Conservation (phyloP, 2,329 filamentous ascomycete genomes). For the Phialocephala subalpina region DNA sequence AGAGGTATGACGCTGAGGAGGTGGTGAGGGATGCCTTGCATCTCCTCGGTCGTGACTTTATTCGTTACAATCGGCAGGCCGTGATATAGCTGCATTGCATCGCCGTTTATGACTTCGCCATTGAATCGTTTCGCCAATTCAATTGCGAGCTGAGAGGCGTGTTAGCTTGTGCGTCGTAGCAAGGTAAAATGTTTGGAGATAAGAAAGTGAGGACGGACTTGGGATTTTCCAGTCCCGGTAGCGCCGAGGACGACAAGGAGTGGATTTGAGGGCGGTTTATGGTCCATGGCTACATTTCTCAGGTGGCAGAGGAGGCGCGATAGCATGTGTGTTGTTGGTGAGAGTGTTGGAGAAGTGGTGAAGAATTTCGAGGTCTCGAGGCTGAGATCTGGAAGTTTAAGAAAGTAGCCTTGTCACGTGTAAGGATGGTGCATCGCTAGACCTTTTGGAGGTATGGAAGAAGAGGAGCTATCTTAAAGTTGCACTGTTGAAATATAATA, state of each 20-base stretch:
- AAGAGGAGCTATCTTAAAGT: too few relatives aligned
- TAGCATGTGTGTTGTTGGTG: constrained; percentile 28
- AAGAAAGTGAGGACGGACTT: constrained; percentile 60
- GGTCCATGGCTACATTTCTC: constrained; percentile 34
- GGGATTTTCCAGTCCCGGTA: constrained; percentile 92
- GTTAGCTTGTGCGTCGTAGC: not conserved
- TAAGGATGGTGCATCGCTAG: not conserved
- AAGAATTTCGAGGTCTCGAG: constrained; percentile 1
- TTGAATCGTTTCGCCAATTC: constrained; percentile 84
- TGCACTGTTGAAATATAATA: too few relatives aligned
- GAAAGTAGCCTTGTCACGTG: constrained; percentile 14
- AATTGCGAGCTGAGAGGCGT: constrained; percentile 66
- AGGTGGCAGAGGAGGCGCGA: constrained; percentile 18
- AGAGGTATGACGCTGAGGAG: constrained; percentile 81
- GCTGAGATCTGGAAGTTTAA: not conserved
- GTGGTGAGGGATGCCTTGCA: constrained; percentile 85
- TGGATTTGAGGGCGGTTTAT: constrained; percentile 57
- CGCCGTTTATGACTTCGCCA: constrained; percentile 95
- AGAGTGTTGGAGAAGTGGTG: not conserved
- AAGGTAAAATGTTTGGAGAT: not conserved
- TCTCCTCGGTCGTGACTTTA: constrained; percentile 80
- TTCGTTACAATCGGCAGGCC: constrained; percentile 96
- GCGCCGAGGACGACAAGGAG: constrained; percentile 86
- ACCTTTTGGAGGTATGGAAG: too few relatives aligned
- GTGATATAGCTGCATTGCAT: constrained; percentile 97